Percentiles rank a stretch among this genome's conserved stretches.
Evolutionary conservation across 2,329 filamentous ascomycete species (phyloP).

Genomic region (Calonectria pseudoturangicola): DNA sequence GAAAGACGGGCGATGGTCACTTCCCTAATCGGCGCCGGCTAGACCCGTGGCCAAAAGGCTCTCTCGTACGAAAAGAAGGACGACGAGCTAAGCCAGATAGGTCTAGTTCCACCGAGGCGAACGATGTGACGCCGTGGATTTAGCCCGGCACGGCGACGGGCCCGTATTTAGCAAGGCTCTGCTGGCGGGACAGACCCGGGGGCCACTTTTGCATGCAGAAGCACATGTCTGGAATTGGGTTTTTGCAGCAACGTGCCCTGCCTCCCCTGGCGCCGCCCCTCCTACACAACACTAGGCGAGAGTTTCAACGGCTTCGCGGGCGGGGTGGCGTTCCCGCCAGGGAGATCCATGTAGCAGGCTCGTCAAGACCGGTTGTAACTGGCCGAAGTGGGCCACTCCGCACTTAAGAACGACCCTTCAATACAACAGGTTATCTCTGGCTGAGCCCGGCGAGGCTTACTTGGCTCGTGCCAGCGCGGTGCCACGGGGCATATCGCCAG

Average conservation of each 20-base stretch:
- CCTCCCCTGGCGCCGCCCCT: neutral
- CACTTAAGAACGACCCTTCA: conserved; percentile 24
- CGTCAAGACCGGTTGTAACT: conserved; percentile 11
- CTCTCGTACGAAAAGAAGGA: conserved; percentile 17
- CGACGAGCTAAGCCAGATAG: neutral
- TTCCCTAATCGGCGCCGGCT: conserved; percentile 18
- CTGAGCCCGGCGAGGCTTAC: conserved; percentile 9
- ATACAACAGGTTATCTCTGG: conserved; percentile 4
- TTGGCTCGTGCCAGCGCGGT: conserved; percentile 4
- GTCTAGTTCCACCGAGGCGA: conserved; percentile 10
- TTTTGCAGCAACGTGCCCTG: conserved; percentile 13
- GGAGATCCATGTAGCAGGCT: conserved; percentile 3
- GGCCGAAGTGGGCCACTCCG: conserved; percentile 7
- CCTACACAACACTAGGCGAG: neutral
- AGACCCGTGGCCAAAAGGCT: conserved; percentile 10
- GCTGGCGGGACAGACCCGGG: neutral
- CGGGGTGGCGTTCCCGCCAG: conserved; percentile 12
- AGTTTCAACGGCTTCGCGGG: conserved; percentile 14
- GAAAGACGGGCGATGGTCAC: neutral
- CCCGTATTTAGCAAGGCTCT: conserved; percentile 1
- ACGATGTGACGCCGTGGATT: conserved; percentile 27
- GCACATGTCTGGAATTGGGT: conserved; percentile 4
- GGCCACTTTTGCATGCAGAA: neutral
- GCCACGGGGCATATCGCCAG: neutral
- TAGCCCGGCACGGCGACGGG: conserved; percentile 4